Evolutionary conservation across 768 basidiomycete genomes (phyloP), one percentile per base, ranked within the genome.

Genomic region (Psilocybe subaeruginosa): DNA sequence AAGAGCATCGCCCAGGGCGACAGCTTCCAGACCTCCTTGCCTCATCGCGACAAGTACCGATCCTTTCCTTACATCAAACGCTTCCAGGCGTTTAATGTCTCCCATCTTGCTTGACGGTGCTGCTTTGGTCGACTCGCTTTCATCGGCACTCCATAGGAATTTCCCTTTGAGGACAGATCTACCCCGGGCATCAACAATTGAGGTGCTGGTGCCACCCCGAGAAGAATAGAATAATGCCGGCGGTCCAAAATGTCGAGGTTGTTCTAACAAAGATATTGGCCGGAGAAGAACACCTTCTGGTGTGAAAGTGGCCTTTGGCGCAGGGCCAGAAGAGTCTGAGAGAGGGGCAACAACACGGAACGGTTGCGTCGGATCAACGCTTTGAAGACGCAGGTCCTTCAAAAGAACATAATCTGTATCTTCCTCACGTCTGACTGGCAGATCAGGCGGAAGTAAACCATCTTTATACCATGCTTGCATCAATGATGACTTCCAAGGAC

Each of bases 401-500:
- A 94, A 79, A 8, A 89, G 77, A 55, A 82, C 80, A 68, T 87
- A 94, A 2, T 85, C 85, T 0, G 77, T 67, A 43, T 93, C 92
- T 66, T 89, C 88, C 69, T 93, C 93, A 47, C 87, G 81, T 63
- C 91, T 80, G 12, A 94, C 87, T 3, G 93, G 93, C 7, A 95
- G 83, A 69, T 93, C 91, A 0, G 88, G 88, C 2, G 93, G 93
- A 23, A 95, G 79, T 17, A 93, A 72, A 8, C 90, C 91, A 62
- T 95, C 93, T 68, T 89, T 91, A 69, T 91, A 93, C 92, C 92
- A 95, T 3, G 87, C 84, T 69, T 94, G 92, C 92, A 95, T 95
- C 49, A 93, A 78, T 23, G 86, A 83, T n/a, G 90, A 81, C 69
- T 91, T 92, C 93, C 93, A 94, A 19, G 92, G 93, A 37, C 93